Percentiles rank a stretch among this genome's conserved stretches.
Evolutionary conservation across 1,139 yeast genomes (phyloP).

Genomic region (Insectozyma bohioensis): DNA sequence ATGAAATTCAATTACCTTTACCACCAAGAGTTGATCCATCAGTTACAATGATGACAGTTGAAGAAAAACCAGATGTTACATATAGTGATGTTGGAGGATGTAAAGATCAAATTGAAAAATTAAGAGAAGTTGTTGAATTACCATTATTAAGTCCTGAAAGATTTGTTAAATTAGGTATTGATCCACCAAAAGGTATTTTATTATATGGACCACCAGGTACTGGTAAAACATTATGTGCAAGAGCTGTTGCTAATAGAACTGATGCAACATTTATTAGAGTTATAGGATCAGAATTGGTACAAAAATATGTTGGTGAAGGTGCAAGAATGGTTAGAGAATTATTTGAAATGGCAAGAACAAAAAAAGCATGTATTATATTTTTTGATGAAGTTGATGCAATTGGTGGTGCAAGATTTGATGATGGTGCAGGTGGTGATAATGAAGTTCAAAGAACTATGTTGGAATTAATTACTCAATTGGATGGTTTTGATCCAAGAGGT

Average conservation of each 20-base stretch:
- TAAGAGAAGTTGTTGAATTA: slow-evolving; percentile 94
- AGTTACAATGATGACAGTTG: slow-evolving; percentile 99
- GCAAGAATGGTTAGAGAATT: slow-evolving; percentile 98
- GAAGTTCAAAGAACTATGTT: slow-evolving; percentile 99
- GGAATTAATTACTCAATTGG: slow-evolving; percentile 94
- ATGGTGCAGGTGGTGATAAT: slow-evolving; percentile 99
- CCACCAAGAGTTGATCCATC: slow-evolving; percentile 98
- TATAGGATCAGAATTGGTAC: slow-evolving; percentile 96
- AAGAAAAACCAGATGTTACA: slow-evolving; percentile 93
- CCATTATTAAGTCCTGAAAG: slow-evolving; percentile 94
- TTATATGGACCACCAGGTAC: slow-evolving; percentile 99
- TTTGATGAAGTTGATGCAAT: slow-evolving; percentile 98
- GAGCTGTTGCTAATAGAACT: slow-evolving; percentile 98
- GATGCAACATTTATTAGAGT: slow-evolving; percentile 98
- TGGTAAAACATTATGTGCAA: slow-evolving; percentile 95
- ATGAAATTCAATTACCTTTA: slow-evolving; percentile 92
- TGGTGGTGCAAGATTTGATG: slow-evolving; percentile 98
- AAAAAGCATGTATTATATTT: slow-evolving; percentile 93
- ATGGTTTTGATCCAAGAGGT: slow-evolving; percentile 98
- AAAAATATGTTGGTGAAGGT: slow-evolving; percentile 98
- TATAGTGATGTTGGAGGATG: slow-evolving; percentile 96
- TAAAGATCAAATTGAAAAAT: slow-evolving; percentile 94
- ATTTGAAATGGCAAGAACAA: slow-evolving; percentile 97
- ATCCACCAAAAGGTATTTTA: slow-evolving; percentile 96
- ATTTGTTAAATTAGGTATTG: slow-evolving; percentile 93